These are phyloP conservation scores for Psophocarpus tetragonolobus DNA, from an alignment of 306 rosid species.

Conservation along the genomic window DNA sequence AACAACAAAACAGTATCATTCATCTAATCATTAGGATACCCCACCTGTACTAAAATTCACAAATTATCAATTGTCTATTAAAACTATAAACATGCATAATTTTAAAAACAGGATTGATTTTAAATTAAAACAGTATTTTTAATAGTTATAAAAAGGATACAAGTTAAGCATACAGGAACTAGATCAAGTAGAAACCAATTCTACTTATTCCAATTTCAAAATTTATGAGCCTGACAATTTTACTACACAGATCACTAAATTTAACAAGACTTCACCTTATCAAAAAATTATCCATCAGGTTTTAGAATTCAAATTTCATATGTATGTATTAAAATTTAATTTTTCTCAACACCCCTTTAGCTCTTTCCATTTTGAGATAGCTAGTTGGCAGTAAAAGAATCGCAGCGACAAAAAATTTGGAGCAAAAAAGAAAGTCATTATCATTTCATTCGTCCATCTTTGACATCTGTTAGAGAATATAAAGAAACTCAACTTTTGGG, in stretches of 20 bases:
- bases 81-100: neutral
- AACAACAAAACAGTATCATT: neutral
- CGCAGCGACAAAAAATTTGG: neutral
- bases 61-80: neutral
- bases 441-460: neutral
- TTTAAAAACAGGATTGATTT: neutral
- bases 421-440: neutral
- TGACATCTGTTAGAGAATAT: neutral
- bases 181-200: neutral
- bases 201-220: neutral
- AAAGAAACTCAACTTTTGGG: neutral
- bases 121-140: neutral
- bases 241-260: neutral
- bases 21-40: neutral
- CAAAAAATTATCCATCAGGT: neutral
- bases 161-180: neutral
- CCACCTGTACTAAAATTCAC: neutral
- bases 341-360: neutral
- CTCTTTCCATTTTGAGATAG: neutral
- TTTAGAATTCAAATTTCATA: neutral
- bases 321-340: neutral
- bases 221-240: neutral
- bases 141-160: neutral
- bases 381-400: neutral
- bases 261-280: neutral